phyloP scores from a whole-genome alignment of 2,329 filamentous ascomycete genomes.

The Apiospora koreana region DNA sequence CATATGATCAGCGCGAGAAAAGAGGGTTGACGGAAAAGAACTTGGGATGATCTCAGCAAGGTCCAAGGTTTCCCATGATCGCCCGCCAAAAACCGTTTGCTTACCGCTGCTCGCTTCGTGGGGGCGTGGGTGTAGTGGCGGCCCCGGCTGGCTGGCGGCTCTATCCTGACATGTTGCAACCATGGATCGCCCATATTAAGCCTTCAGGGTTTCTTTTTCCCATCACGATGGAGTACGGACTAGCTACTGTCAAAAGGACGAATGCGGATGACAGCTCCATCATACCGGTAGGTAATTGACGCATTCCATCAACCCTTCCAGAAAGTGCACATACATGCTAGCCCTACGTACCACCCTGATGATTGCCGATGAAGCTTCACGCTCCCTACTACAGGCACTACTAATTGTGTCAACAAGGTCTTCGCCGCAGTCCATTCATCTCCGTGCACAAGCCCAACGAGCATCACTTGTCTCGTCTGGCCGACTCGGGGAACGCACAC shows the following conservation, averaged over 20 bases:
- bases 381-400: too few relatives aligned
- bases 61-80: neutral
- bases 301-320: neutral
- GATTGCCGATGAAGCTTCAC: neutral
- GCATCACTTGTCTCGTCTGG: neutral
- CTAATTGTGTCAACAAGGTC: neutral
- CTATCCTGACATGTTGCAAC: neutral
- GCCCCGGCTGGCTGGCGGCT: neutral
- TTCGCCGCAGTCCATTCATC: neutral
- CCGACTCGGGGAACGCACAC: neutral
- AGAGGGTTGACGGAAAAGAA: neutral
- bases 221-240: neutral
- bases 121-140: neutral
- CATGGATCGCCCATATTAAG: slow-evolving; percentile 6
- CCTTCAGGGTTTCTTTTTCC: neutral
- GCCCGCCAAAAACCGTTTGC: neutral
- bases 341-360: neutral
- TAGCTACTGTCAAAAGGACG: neutral
- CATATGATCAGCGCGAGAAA: neutral
- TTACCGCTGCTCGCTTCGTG: neutral
- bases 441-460: neutral
- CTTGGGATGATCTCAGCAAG: neutral
- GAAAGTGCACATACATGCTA: neutral
- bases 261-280: neutral
- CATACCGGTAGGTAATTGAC: neutral